Evolutionary conservation across 306 rosid genomes (phyloP).

Genomic region (Prunus persica): Prunus_persica_NCBIv2 NC_034011.1:5494001-5494500

Average conservation of each 20-base stretch:
- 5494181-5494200: neutral
- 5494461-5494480: conserved; percentile 95
- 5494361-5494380: conserved; percentile 91
- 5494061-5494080: conserved; percentile 62
- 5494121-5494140: conserved; percentile 45
- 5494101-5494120: conserved; percentile 51
- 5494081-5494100: conserved; percentile 44
- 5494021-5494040: neutral
- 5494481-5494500: conserved; percentile 62
- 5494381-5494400: conserved; percentile 63
- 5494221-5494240: neutral
- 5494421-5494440: conserved; percentile 83
- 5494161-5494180: neutral
- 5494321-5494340: conserved; percentile 12
- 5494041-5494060: conserved; percentile 42
- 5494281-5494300: conserved; percentile 14
- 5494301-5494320: conserved; percentile 33
- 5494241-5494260: neutral
- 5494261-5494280: neutral
- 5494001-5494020: neutral
- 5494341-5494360: conserved; percentile 49
- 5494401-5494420: conserved; percentile 79
- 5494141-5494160: neutral
- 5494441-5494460: conserved; percentile 89
- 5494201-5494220: neutral